These are phyloP conservation scores for Xylaria scruposa DNA, from an alignment of 495 filamentous ascomycete species.

Conservation along the genomic window DNA sequence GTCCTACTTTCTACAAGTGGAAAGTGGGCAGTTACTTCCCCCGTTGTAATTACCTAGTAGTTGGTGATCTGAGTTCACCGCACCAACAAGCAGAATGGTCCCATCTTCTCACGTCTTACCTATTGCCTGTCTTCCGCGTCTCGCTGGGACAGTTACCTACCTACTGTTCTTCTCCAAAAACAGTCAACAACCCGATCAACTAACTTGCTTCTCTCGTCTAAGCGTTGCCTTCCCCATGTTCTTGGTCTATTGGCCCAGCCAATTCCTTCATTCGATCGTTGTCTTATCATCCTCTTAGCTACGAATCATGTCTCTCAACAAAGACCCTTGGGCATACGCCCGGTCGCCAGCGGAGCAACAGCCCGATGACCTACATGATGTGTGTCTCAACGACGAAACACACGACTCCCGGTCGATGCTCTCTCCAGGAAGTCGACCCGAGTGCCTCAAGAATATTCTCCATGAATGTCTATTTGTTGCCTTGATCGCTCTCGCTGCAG, in stretches of 20 bases:
- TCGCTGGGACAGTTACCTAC: not conserved
- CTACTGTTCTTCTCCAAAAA: conserved; percentile 15
- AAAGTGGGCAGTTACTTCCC: not conserved
- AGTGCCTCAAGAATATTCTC: conserved; percentile 62
- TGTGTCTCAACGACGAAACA: conserved; percentile 39
- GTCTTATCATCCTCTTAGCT: conserved; percentile 21
- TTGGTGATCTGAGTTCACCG: not conserved
- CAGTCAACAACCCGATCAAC: conserved; percentile 15
- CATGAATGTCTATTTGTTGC: conserved; percentile 68
- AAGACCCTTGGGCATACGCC: conserved; percentile 32
- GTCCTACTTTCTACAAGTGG: not conserved
- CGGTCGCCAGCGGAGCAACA: conserved; percentile 27
- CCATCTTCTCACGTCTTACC: not conserved
- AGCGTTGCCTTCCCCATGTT: conserved; percentile 30
- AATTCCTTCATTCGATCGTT: conserved; percentile 25
- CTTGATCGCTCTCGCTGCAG: conserved; percentile 69
- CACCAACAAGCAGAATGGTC: not conserved
- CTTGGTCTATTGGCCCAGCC: conserved; percentile 29
- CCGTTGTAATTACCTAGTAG: too few species aligned
- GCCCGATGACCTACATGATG: conserved; percentile 40
- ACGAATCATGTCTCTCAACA: conserved; percentile 32
- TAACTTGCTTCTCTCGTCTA: conserved; percentile 32
- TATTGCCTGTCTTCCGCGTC: not conserved
- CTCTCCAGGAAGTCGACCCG: conserved; percentile 48
- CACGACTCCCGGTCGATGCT: conserved; percentile 28